A percentile compares a stretch with the other conserved stretches of the same genome.
Evolutionary conservation across 2,329 filamentous ascomycete genomes (phyloP).

Genomic region (Rhytidhysteron rufulum): DNA sequence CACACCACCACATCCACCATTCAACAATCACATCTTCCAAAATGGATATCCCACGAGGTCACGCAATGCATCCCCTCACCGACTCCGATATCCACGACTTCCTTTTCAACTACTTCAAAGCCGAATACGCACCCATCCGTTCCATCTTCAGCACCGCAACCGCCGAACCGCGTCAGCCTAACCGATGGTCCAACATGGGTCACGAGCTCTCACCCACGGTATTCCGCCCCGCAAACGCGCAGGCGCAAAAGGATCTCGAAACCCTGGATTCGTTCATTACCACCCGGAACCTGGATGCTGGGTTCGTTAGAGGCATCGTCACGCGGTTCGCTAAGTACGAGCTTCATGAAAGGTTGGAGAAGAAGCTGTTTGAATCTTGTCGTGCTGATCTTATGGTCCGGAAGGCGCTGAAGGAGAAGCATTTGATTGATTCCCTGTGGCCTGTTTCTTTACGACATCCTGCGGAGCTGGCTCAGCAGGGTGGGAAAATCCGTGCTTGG

Average conservation of each 20-base stretch:
- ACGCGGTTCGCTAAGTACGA: slow-evolving; percentile 32
- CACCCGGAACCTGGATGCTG: slow-evolving; percentile 27
- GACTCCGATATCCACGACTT: slow-evolving; percentile 33
- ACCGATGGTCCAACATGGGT: slow-evolving; percentile 31
- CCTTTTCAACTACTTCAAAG: slow-evolving; percentile 35
- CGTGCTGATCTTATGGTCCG: slow-evolving; percentile 33
- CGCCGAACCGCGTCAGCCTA: slow-evolving; percentile 24
- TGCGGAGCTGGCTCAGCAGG: slow-evolving; percentile 26
- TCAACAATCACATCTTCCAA: not conserved
- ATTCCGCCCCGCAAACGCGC: slow-evolving; percentile 31
- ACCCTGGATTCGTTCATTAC: slow-evolving; percentile 28
- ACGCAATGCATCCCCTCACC: slow-evolving; percentile 29
- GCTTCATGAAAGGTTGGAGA: slow-evolving; percentile 32
- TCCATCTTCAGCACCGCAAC: slow-evolving; percentile 34
- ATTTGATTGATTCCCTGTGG: slow-evolving; percentile 33
- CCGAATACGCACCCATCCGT: slow-evolving; percentile 34
- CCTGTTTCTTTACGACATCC: slow-evolving; percentile 25
- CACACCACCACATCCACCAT: not conserved
- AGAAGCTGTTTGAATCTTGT: slow-evolving; percentile 30
- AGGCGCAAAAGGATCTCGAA: slow-evolving; percentile 34
- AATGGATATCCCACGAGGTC: slow-evolving; percentile 31
- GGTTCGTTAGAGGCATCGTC: slow-evolving; percentile 29
- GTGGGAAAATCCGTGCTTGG: slow-evolving; percentile 30
- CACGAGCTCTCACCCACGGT: slow-evolving; percentile 26
- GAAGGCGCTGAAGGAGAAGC: slow-evolving; percentile 36